Conservation (phyloP, 257 asterid genomes). For the Solanum bulbocastanum region DNA sequence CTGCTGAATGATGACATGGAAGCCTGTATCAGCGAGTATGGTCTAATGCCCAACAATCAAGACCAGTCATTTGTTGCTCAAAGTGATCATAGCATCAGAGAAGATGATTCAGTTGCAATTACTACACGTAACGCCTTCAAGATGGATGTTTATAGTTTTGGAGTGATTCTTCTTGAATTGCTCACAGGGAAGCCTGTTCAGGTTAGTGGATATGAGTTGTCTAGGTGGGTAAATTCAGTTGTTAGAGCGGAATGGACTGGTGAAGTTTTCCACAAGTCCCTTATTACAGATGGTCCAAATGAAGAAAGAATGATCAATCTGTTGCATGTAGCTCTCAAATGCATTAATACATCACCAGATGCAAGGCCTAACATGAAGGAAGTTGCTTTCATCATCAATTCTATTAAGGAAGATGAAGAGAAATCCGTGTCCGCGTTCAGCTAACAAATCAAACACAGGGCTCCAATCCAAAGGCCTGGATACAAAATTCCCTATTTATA, state of each 20-base stretch:
- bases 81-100: constrained; percentile 11
- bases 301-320: constrained; percentile 57
- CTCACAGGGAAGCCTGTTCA: constrained; percentile 57
- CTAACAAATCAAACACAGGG: background rate
- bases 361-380: constrained; percentile 44
- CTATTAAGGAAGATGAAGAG: constrained; percentile 46
- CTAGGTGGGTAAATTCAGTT: constrained; percentile 57
- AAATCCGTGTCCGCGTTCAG: constrained; percentile 12
- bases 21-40: constrained; percentile 62
- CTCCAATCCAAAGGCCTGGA: background rate
- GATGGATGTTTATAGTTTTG: constrained; percentile 41
- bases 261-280: constrained; percentile 52
- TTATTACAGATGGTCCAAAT: constrained; percentile 40
- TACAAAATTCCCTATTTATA: background rate
- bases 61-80: constrained; percentile 10
- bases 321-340: constrained; percentile 60
- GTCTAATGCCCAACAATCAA: constrained; percentile 27
- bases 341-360: constrained; percentile 29
- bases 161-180: constrained; percentile 57
- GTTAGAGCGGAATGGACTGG: constrained; percentile 74
- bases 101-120: background rate
- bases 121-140: constrained; percentile 7
- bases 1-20: constrained; percentile 39
- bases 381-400: constrained; percentile 34
- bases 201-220: constrained; percentile 42